Evolutionary conservation across 176 grass and related monocot genomes (phyloP).

Genomic region (Musa beccarii): DNA sequence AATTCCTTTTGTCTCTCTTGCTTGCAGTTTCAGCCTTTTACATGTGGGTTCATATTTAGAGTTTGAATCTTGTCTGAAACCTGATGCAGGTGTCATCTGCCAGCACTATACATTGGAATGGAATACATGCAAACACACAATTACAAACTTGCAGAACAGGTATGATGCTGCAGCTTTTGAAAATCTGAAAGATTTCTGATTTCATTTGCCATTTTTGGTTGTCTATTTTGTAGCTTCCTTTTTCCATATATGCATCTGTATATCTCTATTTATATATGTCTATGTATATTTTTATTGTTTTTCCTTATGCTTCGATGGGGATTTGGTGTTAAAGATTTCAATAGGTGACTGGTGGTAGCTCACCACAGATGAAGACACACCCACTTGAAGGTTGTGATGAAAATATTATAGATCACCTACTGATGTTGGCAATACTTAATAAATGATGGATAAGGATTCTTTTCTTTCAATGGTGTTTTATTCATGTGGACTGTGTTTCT

Average conservation of each 20-base stretch:
- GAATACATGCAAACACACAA: slow-evolving; percentile 87
- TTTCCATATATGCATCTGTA: neutral
- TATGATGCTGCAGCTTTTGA: slow-evolving; percentile 24
- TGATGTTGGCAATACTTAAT: no score
- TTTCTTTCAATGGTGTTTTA: no score
- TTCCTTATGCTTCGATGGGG: neutral
- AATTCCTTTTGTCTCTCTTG: neutral
- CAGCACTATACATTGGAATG: slow-evolving; percentile 95
- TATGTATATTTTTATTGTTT: neutral
- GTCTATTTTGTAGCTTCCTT: slow-evolving; percentile 22
- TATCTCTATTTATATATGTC: no score
- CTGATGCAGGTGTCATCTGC: slow-evolving; percentile 81
- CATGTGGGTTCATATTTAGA: neutral
- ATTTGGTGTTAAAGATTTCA: neutral
- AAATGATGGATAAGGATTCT: no score
- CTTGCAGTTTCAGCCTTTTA: neutral
- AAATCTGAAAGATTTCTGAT: neutral
- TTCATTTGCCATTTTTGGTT: slow-evolving; percentile 12
- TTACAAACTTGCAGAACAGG: slow-evolving; percentile 93
- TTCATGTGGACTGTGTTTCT: no score
- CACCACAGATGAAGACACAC: neutral
- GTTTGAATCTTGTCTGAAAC: neutral
- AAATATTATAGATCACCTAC: no score
- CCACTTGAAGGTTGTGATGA: no score
- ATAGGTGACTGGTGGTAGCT: neutral